Conservation (phyloP, 2,329 filamentous ascomycete species). For the Fusarium albidum region DNA sequence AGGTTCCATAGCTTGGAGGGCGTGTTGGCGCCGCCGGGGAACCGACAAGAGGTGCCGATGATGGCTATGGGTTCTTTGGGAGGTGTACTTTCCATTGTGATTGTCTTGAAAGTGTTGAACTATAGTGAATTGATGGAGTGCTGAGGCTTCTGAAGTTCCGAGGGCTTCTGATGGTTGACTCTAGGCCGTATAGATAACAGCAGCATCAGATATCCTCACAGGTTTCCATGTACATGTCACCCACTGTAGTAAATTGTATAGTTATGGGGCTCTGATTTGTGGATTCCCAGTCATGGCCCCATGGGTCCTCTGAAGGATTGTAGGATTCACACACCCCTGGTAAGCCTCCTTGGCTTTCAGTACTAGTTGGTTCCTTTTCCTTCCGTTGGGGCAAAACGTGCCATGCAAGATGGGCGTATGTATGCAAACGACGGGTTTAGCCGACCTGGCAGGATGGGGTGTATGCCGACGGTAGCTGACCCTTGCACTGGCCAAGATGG, state of each 20-base stretch:
- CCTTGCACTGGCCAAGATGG: too few species aligned
- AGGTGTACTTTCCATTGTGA: too few species aligned
- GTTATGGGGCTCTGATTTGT: too few species aligned
- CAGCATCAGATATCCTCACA: background rate
- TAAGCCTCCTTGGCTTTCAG: background rate
- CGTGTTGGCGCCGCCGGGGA: constrained; percentile 45
- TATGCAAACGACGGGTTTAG: too few species aligned
- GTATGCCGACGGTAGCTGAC: too few species aligned
- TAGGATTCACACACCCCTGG: background rate
- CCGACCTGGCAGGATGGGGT: too few species aligned
- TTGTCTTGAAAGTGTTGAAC: background rate
- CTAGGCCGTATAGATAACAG: background rate
- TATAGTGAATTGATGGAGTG: background rate
- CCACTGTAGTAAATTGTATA: too few species aligned
- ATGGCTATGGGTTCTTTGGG: constrained; percentile 49
- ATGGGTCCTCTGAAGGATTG: background rate
- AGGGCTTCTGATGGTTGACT: background rate
- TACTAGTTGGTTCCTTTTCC: background rate
- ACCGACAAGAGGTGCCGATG: constrained; percentile 50
- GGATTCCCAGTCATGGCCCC: background rate
- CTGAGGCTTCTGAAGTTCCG: background rate
- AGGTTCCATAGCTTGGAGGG: constrained; percentile 7
- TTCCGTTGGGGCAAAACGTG: background rate
- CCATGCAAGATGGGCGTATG: too few species aligned
- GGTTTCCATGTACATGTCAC: too few species aligned